Evolutionary conservation across 75 land plant species (phyloP), one percentile per base, ranked within the genome.

Genomic region (Pinus tabuliformis): DNA sequence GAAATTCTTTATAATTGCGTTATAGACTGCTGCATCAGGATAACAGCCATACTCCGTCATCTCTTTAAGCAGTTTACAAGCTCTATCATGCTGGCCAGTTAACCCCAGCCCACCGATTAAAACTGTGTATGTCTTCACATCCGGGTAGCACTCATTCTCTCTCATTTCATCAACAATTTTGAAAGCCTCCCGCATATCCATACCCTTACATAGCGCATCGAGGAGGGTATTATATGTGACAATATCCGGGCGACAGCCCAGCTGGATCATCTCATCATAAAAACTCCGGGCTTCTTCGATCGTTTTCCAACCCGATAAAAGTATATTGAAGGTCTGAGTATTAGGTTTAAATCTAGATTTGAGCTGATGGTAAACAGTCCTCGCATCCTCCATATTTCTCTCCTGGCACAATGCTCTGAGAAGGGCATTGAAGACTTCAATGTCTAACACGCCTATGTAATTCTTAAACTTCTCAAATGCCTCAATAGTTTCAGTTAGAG

Each of bases 221-320:
- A 89, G 73, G 76, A 89, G 58, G 76, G 84, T 83, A 72, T 89
- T 89, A 66, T 89, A 89, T 18, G 91, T 77, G 17, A 91, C 89
- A 22, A 93, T 52, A 82, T 93, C 96, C 11, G 90, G 95, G 52
- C 59, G 73, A 45, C 72, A 72, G 14, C 81, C 85, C 60, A 80
- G 72, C 45, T 78, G 75, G 28, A 73, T 26, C 95, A 93, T 87
- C 75, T 93, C 94, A 49, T 81, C 76, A 71, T 91, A 87, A 57
- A 91, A 89, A 30, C 59, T 83, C 72, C 81, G 83, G 11, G 96
- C 94, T 36, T 89, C 88, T 58, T 89, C 86, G 2, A 74, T 26
- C 0, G 86, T 83, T 70, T 86, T 83, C 91, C 91, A 89, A 12
- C 91, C 88, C 0, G 91, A 86, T 56, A 89, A 77, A n/a, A 89